Conservation (phyloP, 441 rosid species). For the Populus trichocarpa region DNA sequence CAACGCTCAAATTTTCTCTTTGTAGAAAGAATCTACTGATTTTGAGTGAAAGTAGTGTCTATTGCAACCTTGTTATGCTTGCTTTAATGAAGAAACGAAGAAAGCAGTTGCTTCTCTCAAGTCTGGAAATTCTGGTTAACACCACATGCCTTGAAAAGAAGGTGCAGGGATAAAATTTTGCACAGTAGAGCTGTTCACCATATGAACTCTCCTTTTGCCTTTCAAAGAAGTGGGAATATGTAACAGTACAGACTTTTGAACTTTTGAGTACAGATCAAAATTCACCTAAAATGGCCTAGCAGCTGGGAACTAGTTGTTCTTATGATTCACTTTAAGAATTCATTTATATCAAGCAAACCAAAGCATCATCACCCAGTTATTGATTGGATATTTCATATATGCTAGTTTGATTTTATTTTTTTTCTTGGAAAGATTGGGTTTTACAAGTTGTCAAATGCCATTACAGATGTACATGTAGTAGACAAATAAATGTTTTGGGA, state of each 20-base stretch:
- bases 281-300: not conserved
- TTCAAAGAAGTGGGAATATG: constrained; percentile 1
- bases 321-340: not conserved
- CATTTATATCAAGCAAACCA: constrained; percentile 4
- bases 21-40: not conserved
- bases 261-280: not conserved
- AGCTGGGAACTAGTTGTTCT: not conserved
- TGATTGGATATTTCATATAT: not conserved
- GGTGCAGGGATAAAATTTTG: not conserved
- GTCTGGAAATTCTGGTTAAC: not conserved
- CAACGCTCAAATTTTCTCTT: not conserved
- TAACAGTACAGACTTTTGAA: not conserved
- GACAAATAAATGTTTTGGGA: not conserved
- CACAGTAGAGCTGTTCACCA: not conserved
- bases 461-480: not conserved
- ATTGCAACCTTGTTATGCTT: not conserved
- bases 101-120: not conserved
- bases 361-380: not conserved
- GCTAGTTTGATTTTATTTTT: not conserved
- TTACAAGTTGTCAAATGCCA: not conserved
- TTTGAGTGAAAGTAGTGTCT: not conserved
- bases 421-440: not conserved
- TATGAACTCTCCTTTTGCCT: not conserved
- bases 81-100: not conserved
- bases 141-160: not conserved